phyloP scores from a whole-genome alignment of 2,329 filamentous ascomycete species.

The Hymenoscyphus occultus region DNA sequence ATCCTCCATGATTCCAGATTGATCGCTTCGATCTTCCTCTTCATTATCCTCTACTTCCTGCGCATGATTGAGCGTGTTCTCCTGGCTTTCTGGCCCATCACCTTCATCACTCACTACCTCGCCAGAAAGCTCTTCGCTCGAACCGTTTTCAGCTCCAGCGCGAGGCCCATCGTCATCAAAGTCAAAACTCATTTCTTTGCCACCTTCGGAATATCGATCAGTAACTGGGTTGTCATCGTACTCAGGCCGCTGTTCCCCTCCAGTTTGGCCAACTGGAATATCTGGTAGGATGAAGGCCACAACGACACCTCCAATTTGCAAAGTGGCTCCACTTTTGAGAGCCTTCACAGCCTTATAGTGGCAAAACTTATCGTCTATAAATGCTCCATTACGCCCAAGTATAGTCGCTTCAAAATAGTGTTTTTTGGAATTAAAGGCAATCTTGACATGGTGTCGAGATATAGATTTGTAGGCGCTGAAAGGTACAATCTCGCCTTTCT shows the following conservation, averaged over 20 bases:
- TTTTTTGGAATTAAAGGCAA: conserved; percentile 63
- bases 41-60: conserved; percentile 4
- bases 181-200: conserved; percentile 71
- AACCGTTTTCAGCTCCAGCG: conserved; percentile 49
- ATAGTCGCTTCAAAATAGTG: conserved; percentile 62
- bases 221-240: conserved; percentile 50
- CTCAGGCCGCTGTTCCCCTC: conserved; percentile 50
- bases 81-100: conserved; percentile 28
- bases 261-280: conserved; percentile 54
- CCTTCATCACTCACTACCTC: conserved; percentile 28
- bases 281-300: conserved; percentile 69
- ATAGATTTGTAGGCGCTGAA: conserved; percentile 67
- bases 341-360: conserved; percentile 51
- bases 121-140: conserved; percentile 34
- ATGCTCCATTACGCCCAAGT: conserved; percentile 63
- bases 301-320: conserved; percentile 69
- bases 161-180: conserved; percentile 60
- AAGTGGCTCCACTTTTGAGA: conserved; percentile 60
- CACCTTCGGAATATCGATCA: conserved; percentile 52
- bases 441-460: conserved; percentile 70
- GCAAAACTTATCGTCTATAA: conserved; percentile 60
- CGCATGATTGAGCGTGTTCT: conserved; percentile 33
- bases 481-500: conserved; percentile 52
- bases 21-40: conserved; percentile 4
- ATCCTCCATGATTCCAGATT: not conserved